phyloP scores from a whole-genome alignment of 495 filamentous ascomycete genomes.

The Hypoxylon intermedium region DNA sequence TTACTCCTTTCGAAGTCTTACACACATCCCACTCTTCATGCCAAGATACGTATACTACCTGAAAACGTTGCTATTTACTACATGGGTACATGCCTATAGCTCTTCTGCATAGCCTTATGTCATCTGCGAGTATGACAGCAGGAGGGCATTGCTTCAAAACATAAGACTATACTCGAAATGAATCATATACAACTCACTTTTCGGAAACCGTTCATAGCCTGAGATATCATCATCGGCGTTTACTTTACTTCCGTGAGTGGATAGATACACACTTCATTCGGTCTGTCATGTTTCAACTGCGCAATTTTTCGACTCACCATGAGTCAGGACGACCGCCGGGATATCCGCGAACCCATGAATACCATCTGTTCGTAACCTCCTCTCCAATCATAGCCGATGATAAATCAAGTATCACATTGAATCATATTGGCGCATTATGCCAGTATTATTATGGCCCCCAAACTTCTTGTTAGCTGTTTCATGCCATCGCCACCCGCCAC shows the following conservation, averaged over 20 bases:
- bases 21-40: conserved; percentile 16
- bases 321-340: conserved; percentile 22
- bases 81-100: not conserved
- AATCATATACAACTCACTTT: conserved; percentile 10
- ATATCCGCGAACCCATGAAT: conserved; percentile 13
- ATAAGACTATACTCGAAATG: conserved; percentile 8
- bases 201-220: conserved; percentile 27
- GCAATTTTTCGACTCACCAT: conserved; percentile 1
- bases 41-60: not conserved
- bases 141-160: conserved; percentile 20
- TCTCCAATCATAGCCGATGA: conserved; percentile 10
- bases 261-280: conserved; percentile 4
- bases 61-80: not conserved
- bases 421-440: not conserved
- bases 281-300: conserved; percentile 19
- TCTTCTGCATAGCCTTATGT: conserved; percentile 27
- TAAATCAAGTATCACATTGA: not conserved
- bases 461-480: conserved; percentile 21
- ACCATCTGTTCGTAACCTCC: conserved; percentile 4
- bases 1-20: not conserved
- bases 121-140: conserved; percentile 30
- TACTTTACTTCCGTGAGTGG: not conserved
- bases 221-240: conserved; percentile 4
- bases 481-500: conserved; percentile 20
- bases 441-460: conserved; percentile 17